Conservation (phyloP, 1,284 basidiomycete genomes). For the Inonotus obliquus region DNA sequence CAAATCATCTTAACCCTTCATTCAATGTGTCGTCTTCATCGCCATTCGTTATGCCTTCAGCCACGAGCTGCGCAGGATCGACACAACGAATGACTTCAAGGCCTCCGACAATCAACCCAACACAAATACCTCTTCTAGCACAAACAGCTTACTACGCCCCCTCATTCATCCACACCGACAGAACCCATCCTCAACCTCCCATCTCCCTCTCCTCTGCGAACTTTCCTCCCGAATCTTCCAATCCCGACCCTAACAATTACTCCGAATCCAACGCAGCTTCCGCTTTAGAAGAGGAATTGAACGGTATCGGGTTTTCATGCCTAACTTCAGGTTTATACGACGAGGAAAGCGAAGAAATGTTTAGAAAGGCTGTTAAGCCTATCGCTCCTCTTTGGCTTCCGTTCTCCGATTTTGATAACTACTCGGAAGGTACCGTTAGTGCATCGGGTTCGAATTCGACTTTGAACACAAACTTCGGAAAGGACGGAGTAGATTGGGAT, state of each 20-base stretch:
- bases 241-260: background rate
- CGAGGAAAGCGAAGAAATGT: background rate
- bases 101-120: background rate
- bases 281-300: background rate
- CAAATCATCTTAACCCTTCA: too few relatives aligned
- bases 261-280: background rate
- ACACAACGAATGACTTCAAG: background rate
- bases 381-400: background rate
- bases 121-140: slow-evolving; percentile 13
- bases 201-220: background rate
- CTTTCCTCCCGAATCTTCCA: background rate
- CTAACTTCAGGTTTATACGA: background rate
- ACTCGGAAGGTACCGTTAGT: background rate
- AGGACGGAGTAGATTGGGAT: too few relatives aligned
- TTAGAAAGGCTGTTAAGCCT: background rate
- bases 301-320: background rate
- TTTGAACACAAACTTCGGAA: too few relatives aligned
- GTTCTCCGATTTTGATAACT: background rate
- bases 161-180: background rate
- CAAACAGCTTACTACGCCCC: slow-evolving; percentile 9
- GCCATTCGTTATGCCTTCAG: background rate
- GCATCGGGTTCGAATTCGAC: background rate
- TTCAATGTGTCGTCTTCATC: background rate
- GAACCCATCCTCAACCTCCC: background rate
- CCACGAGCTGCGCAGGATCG: background rate